Conservation (phyloP, 2,329 filamentous ascomycete genomes). For the Ophiosphaerella narmari region DNA sequence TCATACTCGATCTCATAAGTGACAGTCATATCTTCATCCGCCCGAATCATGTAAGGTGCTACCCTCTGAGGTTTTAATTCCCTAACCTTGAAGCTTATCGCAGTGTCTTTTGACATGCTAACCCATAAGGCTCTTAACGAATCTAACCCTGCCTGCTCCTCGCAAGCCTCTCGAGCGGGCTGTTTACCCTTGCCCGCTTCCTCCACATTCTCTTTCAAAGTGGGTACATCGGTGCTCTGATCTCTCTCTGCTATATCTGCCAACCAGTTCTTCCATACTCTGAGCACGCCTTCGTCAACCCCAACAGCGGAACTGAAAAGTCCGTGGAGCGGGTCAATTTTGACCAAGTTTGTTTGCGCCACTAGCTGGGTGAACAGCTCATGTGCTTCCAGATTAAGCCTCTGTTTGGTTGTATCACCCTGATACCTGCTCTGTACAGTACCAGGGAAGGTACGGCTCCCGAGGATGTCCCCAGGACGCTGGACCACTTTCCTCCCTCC, state of each 20-base stretch:
- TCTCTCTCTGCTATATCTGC: slow-evolving; percentile 46
- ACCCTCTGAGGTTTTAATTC: slow-evolving; percentile 54
- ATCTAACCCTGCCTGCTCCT: slow-evolving; percentile 12
- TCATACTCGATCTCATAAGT: slow-evolving; percentile 73
- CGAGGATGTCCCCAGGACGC: slow-evolving; percentile 55
- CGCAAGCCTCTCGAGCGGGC: slow-evolving; percentile 12
- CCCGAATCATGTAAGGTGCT: slow-evolving; percentile 60
- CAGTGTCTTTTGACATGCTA: slow-evolving; percentile 65
- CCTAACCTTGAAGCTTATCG: slow-evolving; percentile 68
- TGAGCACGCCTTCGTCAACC: slow-evolving; percentile 69
- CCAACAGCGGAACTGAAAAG: slow-evolving; percentile 68
- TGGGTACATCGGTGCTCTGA: slow-evolving; percentile 14
- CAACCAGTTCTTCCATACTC: slow-evolving; percentile 76
- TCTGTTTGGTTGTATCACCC: slow-evolving; percentile 60
- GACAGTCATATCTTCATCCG: slow-evolving; percentile 68
- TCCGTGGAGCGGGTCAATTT: slow-evolving; percentile 63
- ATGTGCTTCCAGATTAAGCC: slow-evolving; percentile 67
- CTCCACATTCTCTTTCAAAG: slow-evolving; percentile 25
- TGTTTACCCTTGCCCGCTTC: slow-evolving; percentile 29
- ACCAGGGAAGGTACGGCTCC: slow-evolving; percentile 47
- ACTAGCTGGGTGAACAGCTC: slow-evolving; percentile 78
- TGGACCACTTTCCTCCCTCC: slow-evolving; percentile 42
- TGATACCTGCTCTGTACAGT: slow-evolving; percentile 32
- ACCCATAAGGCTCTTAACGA: slow-evolving; percentile 67
- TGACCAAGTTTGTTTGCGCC: slow-evolving; percentile 69